Evolutionary conservation across 176 grass and related monocot species (phyloP).

Genomic region (Cymbopogon citratus): DNA sequence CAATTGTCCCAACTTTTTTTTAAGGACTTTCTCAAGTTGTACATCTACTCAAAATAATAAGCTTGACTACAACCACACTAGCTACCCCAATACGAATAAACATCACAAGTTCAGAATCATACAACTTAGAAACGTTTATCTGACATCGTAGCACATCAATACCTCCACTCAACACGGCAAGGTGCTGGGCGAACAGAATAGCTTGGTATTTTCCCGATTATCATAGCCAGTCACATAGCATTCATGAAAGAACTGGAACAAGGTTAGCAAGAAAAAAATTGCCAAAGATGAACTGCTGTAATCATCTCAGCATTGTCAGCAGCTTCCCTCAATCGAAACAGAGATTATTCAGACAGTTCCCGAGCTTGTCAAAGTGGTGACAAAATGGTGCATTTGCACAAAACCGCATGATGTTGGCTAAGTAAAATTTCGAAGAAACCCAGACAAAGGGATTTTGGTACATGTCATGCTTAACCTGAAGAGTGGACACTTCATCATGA

Average conservation of each 20-base stretch:
- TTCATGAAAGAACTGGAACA: not conserved
- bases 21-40: too few relatives aligned
- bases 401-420: slow-evolving; percentile 6
- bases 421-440: slow-evolving; percentile 29
- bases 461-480: slow-evolving; percentile 26
- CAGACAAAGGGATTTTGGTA: slow-evolving; percentile 20
- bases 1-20: too few relatives aligned
- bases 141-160: not conserved
- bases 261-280: not conserved
- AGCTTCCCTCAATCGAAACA: slow-evolving; percentile 10
- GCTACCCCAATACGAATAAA: not conserved
- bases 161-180: not conserved
- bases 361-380: slow-evolving; percentile 21
- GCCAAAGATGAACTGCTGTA: not conserved
- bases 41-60: too few relatives aligned
- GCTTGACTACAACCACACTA: not conserved
- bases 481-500: slow-evolving; percentile 39
- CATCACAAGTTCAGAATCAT: too few relatives aligned
- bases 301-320: slow-evolving; percentile 28
- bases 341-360: slow-evolving; percentile 43
- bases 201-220: not conserved
- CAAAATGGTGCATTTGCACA: slow-evolving; percentile 2
- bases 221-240: not conserved
- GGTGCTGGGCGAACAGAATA: not conserved
- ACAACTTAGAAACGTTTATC: too few relatives aligned